These are phyloP conservation scores for Talaromyces sp. DNA, from an alignment of 2,329 filamentous ascomycete species.

Conservation along the genomic window DNA sequence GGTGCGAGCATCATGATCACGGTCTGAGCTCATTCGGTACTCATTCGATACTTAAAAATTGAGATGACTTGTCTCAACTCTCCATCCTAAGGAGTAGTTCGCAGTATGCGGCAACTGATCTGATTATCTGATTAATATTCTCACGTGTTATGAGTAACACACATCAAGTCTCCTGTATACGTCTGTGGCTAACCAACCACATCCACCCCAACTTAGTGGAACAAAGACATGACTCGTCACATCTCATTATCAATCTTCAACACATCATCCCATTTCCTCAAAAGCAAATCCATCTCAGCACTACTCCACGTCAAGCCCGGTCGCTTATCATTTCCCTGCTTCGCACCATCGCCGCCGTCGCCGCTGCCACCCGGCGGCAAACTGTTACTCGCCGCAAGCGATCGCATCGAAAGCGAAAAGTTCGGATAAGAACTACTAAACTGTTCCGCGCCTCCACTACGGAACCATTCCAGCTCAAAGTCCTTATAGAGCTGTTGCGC, in stretches of 20 bases:
- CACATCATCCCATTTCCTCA: constrained; percentile 17
- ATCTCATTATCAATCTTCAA: constrained; percentile 11
- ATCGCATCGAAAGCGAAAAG: constrained; percentile 15
- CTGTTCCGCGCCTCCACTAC: background rate
- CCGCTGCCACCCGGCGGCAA: background rate
- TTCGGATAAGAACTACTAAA: constrained; percentile 20
- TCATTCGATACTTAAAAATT: background rate
- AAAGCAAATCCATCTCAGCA: constrained; percentile 17
- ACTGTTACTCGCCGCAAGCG: constrained; percentile 5
- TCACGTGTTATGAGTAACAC: background rate
- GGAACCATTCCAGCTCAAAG: constrained; percentile 18
- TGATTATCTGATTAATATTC: background rate
- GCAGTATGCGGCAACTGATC: background rate
- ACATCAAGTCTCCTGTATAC: background rate
- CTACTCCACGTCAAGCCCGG: background rate
- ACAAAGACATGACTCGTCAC: background rate
- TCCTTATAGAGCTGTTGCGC: constrained; percentile 10
- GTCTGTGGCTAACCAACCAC: background rate
- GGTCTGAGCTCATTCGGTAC: background rate
- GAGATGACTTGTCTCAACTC: background rate
- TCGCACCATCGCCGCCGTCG: background rate
- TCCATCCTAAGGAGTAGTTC: background rate
- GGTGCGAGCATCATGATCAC: background rate
- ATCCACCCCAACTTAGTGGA: background rate
- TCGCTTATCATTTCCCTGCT: background rate